Percentiles rank a stretch among this genome's conserved stretches.
Conservation (phyloP, 805 yeast species). For the Lipomyces anomalus region DNA sequence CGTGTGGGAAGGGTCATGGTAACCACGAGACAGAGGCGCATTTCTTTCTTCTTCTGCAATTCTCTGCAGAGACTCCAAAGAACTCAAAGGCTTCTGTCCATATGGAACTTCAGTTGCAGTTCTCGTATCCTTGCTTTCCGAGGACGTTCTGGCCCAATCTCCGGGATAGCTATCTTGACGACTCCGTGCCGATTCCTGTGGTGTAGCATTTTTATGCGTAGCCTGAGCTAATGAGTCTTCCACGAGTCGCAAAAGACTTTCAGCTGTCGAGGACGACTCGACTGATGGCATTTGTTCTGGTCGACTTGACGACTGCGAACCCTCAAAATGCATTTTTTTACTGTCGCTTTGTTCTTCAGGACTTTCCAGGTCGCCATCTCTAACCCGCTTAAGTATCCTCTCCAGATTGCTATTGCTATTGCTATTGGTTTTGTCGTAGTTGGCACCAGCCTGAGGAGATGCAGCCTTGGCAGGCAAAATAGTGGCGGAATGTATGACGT, state of each 20-base stretch:
- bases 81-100: neutral
- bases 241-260: slow-evolving; percentile 10
- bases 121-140: neutral
- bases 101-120: neutral
- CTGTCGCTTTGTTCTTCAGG: neutral
- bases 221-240: slow-evolving; percentile 15
- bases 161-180: neutral
- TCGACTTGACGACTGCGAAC: neutral
- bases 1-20: neutral
- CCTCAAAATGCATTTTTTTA: neutral
- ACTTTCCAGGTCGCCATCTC: neutral
- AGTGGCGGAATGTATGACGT: too few relatives aligned
- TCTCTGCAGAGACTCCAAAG: neutral
- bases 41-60: neutral
- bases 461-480: neutral
- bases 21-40: neutral
- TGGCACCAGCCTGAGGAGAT: neutral
- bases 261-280: slow-evolving; percentile 1
- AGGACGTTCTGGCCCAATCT: neutral
- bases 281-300: neutral
- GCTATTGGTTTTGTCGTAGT: neutral
- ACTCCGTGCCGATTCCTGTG: neutral
- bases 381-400: neutral
- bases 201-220: neutral
- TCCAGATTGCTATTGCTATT: neutral